Base-by-base conservation (phyloP, 2,329 filamentous ascomycete species). In the Chrysoporthe puriensis region DNA sequence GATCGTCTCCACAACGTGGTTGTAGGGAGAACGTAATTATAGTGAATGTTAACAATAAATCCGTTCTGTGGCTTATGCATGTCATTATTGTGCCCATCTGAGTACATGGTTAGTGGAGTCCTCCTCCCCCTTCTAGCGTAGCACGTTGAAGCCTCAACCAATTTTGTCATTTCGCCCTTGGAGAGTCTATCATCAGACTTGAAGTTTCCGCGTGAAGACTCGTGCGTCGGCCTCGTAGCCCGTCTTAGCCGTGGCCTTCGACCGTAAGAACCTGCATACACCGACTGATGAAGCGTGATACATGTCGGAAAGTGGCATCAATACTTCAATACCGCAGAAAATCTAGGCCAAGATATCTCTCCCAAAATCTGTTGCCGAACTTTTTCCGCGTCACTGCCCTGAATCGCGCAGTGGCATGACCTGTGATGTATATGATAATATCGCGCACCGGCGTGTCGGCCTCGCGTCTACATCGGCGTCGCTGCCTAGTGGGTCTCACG, bases 381-480 rank as follows among this genome's bases (percentile, higher is more conserved):
- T 26, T 26, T 26, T 26, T 26, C 26, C 18, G 50, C 42, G 18
- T 42, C 44, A 62, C 42, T 13, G 43, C 42, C 26, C 7, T 46
- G 26, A 48, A 26, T 21, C 7, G 43, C 40, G 57, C 34, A 44
- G 43, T 50, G 59, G 59, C 44, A 34, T 62, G 43, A 62, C 21
- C 32, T 36, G 43, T 61, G 32, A 18, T 16, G 40, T 36, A 43
- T 21, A 6, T 14, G 26, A 16, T 14, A 13, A 60, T 42, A 42
- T 44, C 40, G 57, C 36, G 57, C 34, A 7, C 5, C 18, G 5
- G 43, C 43, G 2, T n/a, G n/a, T 62, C 60, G 60, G 44, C 11
- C 60, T 62, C 60, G 60, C 60, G 60, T 52, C 26, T 62, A 50
- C 34, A 26, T 52, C 52, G 44, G 60, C 60, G 60, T 62, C 60